Conservation (phyloP, 2,329 filamentous ascomycete genomes). For the Exophiala viscosa region DNA sequence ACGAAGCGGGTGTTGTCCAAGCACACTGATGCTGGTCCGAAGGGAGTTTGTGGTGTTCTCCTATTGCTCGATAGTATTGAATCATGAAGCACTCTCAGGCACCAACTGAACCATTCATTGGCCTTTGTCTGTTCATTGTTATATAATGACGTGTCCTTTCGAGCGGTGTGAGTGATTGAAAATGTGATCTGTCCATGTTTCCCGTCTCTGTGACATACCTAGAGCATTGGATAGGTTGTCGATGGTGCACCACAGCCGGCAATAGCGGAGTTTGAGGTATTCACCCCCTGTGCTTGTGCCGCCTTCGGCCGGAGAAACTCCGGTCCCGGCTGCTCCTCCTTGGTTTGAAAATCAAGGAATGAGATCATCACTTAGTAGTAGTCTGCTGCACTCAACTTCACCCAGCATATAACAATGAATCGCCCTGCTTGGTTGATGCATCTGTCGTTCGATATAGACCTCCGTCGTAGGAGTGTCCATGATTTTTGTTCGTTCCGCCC, state of each 20-base stretch:
- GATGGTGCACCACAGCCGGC: no score
- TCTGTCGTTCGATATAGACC: neutral
- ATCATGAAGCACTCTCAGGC: neutral
- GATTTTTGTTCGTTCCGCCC: neutral
- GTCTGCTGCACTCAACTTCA: no score
- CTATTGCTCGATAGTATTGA: neutral
- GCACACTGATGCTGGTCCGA: constrained; percentile 13
- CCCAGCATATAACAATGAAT: neutral
- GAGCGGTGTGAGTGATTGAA: neutral
- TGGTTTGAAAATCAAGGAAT: neutral
- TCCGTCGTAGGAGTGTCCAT: neutral
- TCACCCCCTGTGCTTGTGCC: neutral
- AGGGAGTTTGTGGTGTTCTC: neutral
- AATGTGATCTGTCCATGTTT: neutral
- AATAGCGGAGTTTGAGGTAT: no score
- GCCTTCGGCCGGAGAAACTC: neutral
- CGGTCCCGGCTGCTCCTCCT: neutral
- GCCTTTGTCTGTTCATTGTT: no score
- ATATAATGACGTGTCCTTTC: neutral
- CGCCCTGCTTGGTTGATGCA: neutral
- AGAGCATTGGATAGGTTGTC: neutral
- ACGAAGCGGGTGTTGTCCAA: constrained; percentile 79
- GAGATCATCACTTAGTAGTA: neutral
- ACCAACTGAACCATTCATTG: neutral
- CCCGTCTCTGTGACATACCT: neutral